Base-by-base conservation (phyloP, 2,329 filamentous ascomycete species). In the Tolypocladium nubicola region DNA sequence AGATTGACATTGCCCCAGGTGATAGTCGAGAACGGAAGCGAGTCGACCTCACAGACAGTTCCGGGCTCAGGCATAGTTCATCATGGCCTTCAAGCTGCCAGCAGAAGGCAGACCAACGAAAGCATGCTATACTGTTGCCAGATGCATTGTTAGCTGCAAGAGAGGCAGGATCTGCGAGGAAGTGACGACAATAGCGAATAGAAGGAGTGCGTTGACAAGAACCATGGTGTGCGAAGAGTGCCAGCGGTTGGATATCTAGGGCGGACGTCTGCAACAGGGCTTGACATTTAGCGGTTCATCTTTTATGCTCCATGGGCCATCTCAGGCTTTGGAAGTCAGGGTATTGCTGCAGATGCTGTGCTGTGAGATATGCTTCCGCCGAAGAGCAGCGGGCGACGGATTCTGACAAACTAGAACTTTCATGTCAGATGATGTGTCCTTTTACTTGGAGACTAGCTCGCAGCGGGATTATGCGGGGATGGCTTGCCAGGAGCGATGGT, bases 61-160 rank as follows among this genome's bases (percentile, higher is more conserved):
- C 66, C 67, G 4, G 62, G 60, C 37, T 65, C 53, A 2, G 72
- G 72, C 30, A 75, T 56, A 3, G 63, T 69, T 3, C 26, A 59
- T 57, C 4, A 69, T 64, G 4, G 62, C 59, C 49, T 61, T 58
- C 7, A 64, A 55, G 6, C 64, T 67, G 60, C 73, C 75, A 7
- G 59, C 56, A 2, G 70, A 74, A 4, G 68, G 67, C 1, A 64
- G 59, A 0, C 56, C 60, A 8, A 68, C 38, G 2, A 63, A 66
- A 2, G 61, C 21, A 47, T 68, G 66, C 62, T 67, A 54, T 23
- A 39, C 19, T 19, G 14, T 19, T 45, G 14, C 30, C 30, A 35
- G 21, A 38, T 33, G 16, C 30, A 14, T 23, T 13, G 39, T 37
- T 14, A 45, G 49, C 33, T 14, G 7, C 33, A 21, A 21, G n/a